Percentiles rank a stretch among this genome's conserved stretches.
Conservation (phyloP, 306 rosid genomes). For the Vigna reflexopilosa region DNA sequence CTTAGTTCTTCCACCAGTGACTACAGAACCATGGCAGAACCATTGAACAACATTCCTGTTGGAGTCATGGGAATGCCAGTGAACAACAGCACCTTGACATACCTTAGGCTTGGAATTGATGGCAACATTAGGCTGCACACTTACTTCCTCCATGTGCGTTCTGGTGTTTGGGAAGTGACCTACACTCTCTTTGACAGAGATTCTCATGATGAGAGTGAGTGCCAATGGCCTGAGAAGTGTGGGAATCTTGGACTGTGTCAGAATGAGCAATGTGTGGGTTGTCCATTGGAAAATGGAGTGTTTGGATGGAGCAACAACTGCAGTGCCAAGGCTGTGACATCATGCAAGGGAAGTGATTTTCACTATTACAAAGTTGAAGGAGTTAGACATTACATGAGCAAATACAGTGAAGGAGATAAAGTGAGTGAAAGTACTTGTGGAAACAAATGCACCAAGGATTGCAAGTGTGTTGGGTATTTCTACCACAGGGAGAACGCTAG, state of each 20-base stretch:
- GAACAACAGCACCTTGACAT: constrained; percentile 63
- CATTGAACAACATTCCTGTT: background rate
- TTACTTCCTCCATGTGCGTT: constrained; percentile 51
- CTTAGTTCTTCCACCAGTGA: background rate
- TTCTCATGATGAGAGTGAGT: constrained; percentile 55
- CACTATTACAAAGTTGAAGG: constrained; percentile 66
- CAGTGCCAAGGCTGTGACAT: constrained; percentile 45
- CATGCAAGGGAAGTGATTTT: constrained; percentile 51
- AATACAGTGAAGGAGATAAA: constrained; percentile 49
- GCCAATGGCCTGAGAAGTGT: constrained; percentile 63
- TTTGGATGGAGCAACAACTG: constrained; percentile 71
- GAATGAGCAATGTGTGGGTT: constrained; percentile 69
- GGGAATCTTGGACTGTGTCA: constrained; percentile 66
- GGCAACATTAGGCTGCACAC: constrained; percentile 72
- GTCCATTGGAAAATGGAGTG: constrained; percentile 59
- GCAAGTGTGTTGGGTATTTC: constrained; percentile 70
- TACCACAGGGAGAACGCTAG: constrained; percentile 54
- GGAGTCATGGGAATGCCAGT: constrained; percentile 49
- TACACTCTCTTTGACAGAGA: constrained; percentile 63
- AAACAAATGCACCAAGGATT: constrained; percentile 56
- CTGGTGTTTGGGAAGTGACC: constrained; percentile 61
- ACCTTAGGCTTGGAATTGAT: constrained; percentile 73
- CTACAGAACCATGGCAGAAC: background rate
- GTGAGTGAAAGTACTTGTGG: constrained; percentile 56
- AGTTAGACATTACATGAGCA: constrained; percentile 70